phyloP scores from a whole-genome alignment of 495 filamentous ascomycete genomes.

The Diplogelasinospora grovesii region DNA sequence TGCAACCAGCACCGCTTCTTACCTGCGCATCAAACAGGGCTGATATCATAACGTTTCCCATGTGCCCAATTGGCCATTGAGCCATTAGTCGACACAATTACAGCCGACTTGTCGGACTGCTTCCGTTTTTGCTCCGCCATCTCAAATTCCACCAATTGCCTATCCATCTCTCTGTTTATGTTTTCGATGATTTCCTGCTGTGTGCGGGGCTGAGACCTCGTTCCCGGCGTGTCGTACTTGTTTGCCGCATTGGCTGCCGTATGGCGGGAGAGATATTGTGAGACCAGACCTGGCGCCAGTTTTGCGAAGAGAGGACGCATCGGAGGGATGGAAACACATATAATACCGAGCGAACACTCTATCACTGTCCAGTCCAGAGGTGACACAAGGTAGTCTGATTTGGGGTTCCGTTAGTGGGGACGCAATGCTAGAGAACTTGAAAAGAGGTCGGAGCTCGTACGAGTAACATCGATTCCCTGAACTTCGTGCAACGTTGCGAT shows the following conservation, averaged over 20 bases:
- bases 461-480: slow-evolving; percentile 19
- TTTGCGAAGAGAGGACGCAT: slow-evolving; percentile 21
- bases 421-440: background rate
- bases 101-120: background rate
- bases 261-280: background rate
- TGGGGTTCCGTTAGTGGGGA: slow-evolving; percentile 1
- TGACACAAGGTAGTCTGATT: slow-evolving; percentile 15
- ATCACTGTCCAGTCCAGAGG: slow-evolving; percentile 28
- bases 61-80: too few species aligned
- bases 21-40: too few species aligned
- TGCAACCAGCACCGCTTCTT: too few species aligned
- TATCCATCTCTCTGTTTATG: slow-evolving; percentile 7
- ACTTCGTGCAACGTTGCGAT: slow-evolving; percentile 14
- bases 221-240: slow-evolving; percentile 1
- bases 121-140: background rate
- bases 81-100: background rate
- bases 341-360: slow-evolving; percentile 24
- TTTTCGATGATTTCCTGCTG: slow-evolving; percentile 1
- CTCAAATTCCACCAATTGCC: slow-evolving; percentile 13
- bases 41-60: too few species aligned
- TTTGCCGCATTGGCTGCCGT: background rate
- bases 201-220: background rate
- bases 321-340: slow-evolving; percentile 24
- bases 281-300: slow-evolving; percentile 5
- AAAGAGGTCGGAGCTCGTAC: slow-evolving; percentile 9